Base-by-base conservation (phyloP, 164 flowering plant genomes). In the Taxillus chinensis region DNA sequence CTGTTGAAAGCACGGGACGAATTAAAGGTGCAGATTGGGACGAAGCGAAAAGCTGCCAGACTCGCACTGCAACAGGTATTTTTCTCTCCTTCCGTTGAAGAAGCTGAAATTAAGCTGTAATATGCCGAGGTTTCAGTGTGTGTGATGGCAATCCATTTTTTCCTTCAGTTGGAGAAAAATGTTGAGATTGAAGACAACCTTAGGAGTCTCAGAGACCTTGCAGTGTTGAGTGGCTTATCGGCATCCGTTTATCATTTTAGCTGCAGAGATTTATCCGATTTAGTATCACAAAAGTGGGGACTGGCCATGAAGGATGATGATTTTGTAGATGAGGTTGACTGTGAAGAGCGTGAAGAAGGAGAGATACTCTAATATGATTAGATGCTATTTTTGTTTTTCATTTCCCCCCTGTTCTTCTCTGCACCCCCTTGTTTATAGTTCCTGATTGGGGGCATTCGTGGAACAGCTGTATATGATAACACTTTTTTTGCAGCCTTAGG, bases 11-110 rank as follows among this genome's bases (percentile, higher is more conserved):
- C 69, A 57, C 85, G 82, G 50, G 64, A 70, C 40, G 87, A 85
- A 62, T 58, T 72, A 64, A 84, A 74, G 59, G 65, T 58, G 71
- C 83, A 74, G 63, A 73, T 86, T 10, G 80, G 86, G 55, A 76
- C 59, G 59, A 86, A 83, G 65, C 75, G 98, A 68, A 88, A 84
- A 73, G 91, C 95, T 60, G 96, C 95, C 3, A 80, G 98, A 51
- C 60, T 75, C 41, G 86, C 88, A 15, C 56, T 92, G 13, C 69
- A 80, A 62, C 73, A 82, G 91, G 98, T 89, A 43, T 60, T 11
- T 38, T 12, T 40, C 4, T 27, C 9, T 15, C 38, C 27, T 27
- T 27, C 27, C 2, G 27, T 27, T 27, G 1, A 27, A 27, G 0
- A 27, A 27, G 2, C 27, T 27, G 27, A 27, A 27, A 27, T 27